Percentiles rank a stretch among this genome's conserved stretches.
These are phyloP conservation scores for Ottelia alismoides DNA, from an alignment of 106 monocot genomes.

Conservation along the genomic window DNA sequence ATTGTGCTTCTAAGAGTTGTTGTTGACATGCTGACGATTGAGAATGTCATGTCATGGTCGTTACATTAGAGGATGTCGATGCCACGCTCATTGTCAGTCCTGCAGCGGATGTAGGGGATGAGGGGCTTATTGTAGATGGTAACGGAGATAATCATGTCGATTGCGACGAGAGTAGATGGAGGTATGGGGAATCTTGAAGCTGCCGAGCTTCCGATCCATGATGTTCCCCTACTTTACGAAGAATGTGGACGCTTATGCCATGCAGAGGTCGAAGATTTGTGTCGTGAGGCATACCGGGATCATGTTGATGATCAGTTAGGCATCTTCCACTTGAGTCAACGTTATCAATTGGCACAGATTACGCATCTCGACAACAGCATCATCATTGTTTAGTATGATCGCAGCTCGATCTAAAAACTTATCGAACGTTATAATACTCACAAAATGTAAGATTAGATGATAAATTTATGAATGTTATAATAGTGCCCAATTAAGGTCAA, in stretches of 20 bases:
- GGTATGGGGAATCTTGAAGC: constrained; percentile 48
- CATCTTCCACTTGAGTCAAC: constrained; percentile 61
- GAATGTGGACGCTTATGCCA: constrained; percentile 51
- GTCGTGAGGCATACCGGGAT: constrained; percentile 44
- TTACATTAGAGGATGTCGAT: constrained; percentile 50
- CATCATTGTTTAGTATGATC: constrained; percentile 5
- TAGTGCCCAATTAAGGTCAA: neutral
- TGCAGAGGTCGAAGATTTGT: constrained; percentile 35
- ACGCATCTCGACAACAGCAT: neutral
- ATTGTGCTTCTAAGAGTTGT: constrained; percentile 11
- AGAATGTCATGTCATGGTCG: constrained; percentile 40
- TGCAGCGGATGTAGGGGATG: constrained; percentile 28
- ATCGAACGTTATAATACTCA: constrained; percentile 18
- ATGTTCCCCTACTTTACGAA: constrained; percentile 60
- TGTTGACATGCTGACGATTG: constrained; percentile 21
- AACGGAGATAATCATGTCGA: constrained; percentile 41
- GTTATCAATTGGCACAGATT: constrained; percentile 41
- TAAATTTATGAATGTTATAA: neutral
- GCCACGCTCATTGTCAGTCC: constrained; percentile 35
- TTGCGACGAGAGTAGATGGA: constrained; percentile 34
- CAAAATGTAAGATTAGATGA: neutral
- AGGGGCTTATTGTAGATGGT: constrained; percentile 49
- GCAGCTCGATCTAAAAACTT: constrained; percentile 42
- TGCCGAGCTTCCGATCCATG: constrained; percentile 33
- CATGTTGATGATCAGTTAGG: constrained; percentile 36